Percentiles rank a stretch among this genome's conserved stretches.
Evolutionary conservation across 192 early-diverging fungal species (phyloP).

Genomic region (Coemansia sp.): DNA sequence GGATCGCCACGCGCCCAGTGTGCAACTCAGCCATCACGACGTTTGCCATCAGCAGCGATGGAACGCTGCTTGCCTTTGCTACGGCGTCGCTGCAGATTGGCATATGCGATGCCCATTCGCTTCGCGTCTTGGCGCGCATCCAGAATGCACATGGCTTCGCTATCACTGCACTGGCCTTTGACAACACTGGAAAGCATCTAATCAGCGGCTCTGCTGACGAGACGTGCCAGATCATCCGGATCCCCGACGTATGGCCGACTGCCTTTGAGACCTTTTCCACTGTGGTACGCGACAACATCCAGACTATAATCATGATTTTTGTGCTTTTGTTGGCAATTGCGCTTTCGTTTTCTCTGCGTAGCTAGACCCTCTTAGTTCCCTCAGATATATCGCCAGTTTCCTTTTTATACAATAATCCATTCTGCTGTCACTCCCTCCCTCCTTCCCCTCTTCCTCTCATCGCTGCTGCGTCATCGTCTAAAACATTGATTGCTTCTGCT

Average conservation of each 20-base stretch:
- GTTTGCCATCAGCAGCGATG: slow-evolving; percentile 61
- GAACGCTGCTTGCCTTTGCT: slow-evolving; percentile 70
- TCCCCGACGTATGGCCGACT: slow-evolving; percentile 60
- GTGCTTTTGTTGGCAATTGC: slow-evolving; percentile 36
- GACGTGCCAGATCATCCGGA: slow-evolving; percentile 58
- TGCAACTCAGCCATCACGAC: slow-evolving; percentile 40
- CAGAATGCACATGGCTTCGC: slow-evolving; percentile 77
- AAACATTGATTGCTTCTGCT: neutral
- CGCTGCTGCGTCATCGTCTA: neutral
- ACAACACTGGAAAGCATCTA: slow-evolving; percentile 60
- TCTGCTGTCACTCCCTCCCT: neutral
- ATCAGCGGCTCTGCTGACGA: slow-evolving; percentile 84
- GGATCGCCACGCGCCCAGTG: slow-evolving; percentile 21
- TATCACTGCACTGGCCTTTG: slow-evolving; percentile 75
- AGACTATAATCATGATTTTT: slow-evolving; percentile 22
- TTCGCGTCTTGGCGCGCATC: slow-evolving; percentile 63
- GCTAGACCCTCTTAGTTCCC: slow-evolving; percentile 4
- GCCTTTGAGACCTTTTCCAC: slow-evolving; percentile 11
- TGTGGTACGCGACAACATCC: slow-evolving; percentile 17
- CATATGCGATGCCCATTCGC: slow-evolving; percentile 61
- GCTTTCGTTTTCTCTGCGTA: slow-evolving; percentile 15
- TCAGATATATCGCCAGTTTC: neutral
- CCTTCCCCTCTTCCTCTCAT: neutral
- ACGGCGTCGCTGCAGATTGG: slow-evolving; percentile 70
- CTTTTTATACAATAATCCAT: neutral